Evolutionary conservation across 2,329 filamentous ascomycete species (phyloP).

Genomic region (Fusarium equiseti): DNA sequence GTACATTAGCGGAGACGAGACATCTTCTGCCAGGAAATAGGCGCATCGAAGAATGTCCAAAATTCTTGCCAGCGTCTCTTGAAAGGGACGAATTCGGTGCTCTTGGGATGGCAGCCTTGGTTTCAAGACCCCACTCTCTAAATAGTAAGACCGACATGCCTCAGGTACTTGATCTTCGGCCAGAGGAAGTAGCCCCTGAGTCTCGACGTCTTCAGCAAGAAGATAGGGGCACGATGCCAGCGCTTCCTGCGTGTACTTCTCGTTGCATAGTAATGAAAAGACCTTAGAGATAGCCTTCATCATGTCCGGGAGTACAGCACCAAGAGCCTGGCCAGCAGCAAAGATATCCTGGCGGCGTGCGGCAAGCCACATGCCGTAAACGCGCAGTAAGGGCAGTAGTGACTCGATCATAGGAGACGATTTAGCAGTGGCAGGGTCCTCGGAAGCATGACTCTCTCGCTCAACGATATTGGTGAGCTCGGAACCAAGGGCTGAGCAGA

Average conservation of each 20-base stretch:
- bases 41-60: slow-evolving; percentile 64
- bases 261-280: slow-evolving; percentile 61
- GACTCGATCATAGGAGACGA: slow-evolving; percentile 56
- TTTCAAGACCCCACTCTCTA: slow-evolving; percentile 54
- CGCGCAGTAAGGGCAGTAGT: slow-evolving; percentile 65
- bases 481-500: slow-evolving; percentile 77
- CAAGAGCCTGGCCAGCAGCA: slow-evolving; percentile 59
- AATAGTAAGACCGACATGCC: slow-evolving; percentile 56
- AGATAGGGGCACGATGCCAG: slow-evolving; percentile 61
- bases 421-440: slow-evolving; percentile 43
- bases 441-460: slow-evolving; percentile 38
- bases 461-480: slow-evolving; percentile 70
- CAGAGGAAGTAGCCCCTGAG: slow-evolving; percentile 59
- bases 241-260: slow-evolving; percentile 56
- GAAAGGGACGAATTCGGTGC: slow-evolving; percentile 49
- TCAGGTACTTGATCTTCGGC: slow-evolving; percentile 54
- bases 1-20: slow-evolving; percentile 54
- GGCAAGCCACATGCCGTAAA: slow-evolving; percentile 67
- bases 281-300: slow-evolving; percentile 60
- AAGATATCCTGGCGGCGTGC: slow-evolving; percentile 61
- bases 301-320: slow-evolving; percentile 60
- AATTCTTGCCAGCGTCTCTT: slow-evolving; percentile 60
- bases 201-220: slow-evolving; percentile 63
- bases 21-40: slow-evolving; percentile 60
- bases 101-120: slow-evolving; percentile 53